These are phyloP conservation scores for Aspergillus sergii DNA, from an alignment of 2,329 filamentous ascomycete genomes.

Conservation along the genomic window DNA sequence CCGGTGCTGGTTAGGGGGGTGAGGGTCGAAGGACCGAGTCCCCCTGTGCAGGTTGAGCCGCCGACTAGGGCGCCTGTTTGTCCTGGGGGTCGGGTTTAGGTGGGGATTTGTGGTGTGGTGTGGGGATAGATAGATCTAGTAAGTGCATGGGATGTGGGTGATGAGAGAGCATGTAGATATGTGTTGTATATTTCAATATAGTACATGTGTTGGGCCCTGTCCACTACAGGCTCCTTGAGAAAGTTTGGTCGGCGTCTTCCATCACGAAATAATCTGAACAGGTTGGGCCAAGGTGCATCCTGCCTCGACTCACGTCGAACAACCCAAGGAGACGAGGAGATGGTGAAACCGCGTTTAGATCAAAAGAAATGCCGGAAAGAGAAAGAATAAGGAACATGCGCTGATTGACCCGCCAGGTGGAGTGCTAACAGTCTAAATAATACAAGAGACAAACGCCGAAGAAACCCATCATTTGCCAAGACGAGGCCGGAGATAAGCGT, in stretches of 20 bases:
- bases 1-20: conserved; percentile 53
- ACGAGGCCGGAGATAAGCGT: neutral
- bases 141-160: neutral
- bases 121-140: neutral
- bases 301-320: neutral
- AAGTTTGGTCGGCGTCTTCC: neutral
- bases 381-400: conserved; percentile 3
- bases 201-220: conserved; percentile 10
- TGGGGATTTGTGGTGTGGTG: neutral
- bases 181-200: conserved; percentile 18
- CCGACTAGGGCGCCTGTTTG: conserved; percentile 24
- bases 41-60: conserved; percentile 26
- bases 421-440: conserved; percentile 6
- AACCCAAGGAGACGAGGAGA: neutral
- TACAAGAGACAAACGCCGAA: conserved; percentile 5
- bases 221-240: conserved; percentile 1
- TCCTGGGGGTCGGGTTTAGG: neutral
- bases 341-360: neutral
- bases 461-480: neutral
- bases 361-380: conserved; percentile 2
- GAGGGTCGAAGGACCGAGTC: conserved; percentile 23
- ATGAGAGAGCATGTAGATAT: neutral
- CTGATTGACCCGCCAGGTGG: neutral
- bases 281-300: neutral
- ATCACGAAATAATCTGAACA: neutral